Evolutionary conservation across 345 rosid genomes (phyloP), one percentile per base, ranked within the genome.

Genomic region (Xanthoceras sorbifolium): DNA sequence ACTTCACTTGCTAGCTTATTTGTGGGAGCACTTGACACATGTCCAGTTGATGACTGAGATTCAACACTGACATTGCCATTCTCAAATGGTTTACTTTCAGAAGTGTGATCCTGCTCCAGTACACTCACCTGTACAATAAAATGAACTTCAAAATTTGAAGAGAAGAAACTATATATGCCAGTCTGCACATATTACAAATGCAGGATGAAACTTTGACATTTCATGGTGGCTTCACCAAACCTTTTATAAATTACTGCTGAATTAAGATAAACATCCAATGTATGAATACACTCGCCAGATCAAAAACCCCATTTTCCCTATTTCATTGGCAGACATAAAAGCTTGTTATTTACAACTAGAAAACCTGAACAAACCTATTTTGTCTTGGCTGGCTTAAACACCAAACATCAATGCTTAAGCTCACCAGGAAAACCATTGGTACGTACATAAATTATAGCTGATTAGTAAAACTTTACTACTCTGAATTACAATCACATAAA

Each of bases 101-200:
- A 76, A 65, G 73, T 44, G 66, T 40, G 66, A 68, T 87, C 87
- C 77, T 85, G 74, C 46, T 78, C 86, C 71, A 64, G 77, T 55
- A 79, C 73, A 73, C 84, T 87, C 76, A 80, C 82, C 93, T 88
- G 85, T 36, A 80, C 36, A 80, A 57, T 63, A 72, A 73, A 74
- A 75, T 25, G 18, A 82, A 59, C 50, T 82, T 44, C 25, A 78
- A 77, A 71, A 69, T 64, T 69, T 50, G 68, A 34, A 46, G 38
- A 76, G 29, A 64, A 80, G 60, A 81, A 50, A 44, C 32, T 23
- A 64, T 2, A 50, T 59, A 31, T 44, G 26, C 46, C 22, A 66
- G 32, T 32, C 57, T 69, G 29, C 29, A 4, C 72, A 67, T 48
- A 55, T 36, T 77, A 31, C 38, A n/a, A 25, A 71, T 32, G 14